Evolutionary conservation across 139 green algal genomes (phyloP).

Genomic region (Closterium sp.): DNA sequence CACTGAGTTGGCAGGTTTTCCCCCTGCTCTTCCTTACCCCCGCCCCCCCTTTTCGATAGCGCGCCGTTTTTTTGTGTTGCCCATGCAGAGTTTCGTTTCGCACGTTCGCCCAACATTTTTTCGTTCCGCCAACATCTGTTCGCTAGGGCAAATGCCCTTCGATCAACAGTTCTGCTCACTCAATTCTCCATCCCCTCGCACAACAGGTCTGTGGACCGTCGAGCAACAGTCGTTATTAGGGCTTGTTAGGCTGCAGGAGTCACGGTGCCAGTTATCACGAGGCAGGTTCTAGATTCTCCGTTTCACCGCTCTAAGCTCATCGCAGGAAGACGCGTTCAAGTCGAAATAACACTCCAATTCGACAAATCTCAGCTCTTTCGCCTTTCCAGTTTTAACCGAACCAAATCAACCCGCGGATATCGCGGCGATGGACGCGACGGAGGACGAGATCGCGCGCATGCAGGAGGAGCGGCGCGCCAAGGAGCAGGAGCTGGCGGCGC

Average conservation of each 20-base stretch:
- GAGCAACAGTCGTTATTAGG: too few relatives aligned
- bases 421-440: slow-evolving; percentile 31
- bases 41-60: too few relatives aligned
- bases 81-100: too few relatives aligned
- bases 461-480: slow-evolving; percentile 46
- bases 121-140: too few relatives aligned
- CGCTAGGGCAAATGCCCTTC: too few relatives aligned
- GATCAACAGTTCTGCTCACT: too few relatives aligned
- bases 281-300: background rate
- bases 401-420: background rate
- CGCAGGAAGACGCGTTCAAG: background rate
- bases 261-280: background rate
- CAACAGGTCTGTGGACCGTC: too few relatives aligned
- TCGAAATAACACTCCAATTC: background rate
- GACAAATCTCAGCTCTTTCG: background rate
- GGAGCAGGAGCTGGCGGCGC: slow-evolving; percentile 41
- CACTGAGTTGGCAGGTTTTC: too few relatives aligned
- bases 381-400: background rate
- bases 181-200: too few relatives aligned
- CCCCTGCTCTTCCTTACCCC: too few relatives aligned
- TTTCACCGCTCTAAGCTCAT: background rate
- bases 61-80: too few relatives aligned
- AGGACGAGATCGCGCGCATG: slow-evolving; percentile 40
- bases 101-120: too few relatives aligned
- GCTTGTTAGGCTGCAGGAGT: background rate